Evolutionary conservation across 352 stramenopile species (phyloP).

Genomic region (Aphanomyces stellatus): DNA sequence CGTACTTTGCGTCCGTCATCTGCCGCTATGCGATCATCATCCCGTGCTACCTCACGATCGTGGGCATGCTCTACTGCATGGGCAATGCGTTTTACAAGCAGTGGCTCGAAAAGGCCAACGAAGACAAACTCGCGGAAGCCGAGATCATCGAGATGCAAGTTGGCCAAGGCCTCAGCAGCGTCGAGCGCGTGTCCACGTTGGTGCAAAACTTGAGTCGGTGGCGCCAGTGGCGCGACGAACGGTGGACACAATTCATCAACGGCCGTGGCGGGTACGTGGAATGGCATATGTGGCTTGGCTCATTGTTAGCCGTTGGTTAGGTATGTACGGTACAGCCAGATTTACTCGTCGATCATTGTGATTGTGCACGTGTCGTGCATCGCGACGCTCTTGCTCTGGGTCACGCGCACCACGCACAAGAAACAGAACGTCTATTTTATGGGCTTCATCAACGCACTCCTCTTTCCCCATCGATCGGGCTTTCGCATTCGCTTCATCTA

Average conservation of each 20-base stretch:
- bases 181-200: background rate
- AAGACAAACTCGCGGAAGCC: background rate
- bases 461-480: constrained; percentile 73
- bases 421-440: constrained; percentile 71
- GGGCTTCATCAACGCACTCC: constrained; percentile 69
- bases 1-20: constrained; percentile 26
- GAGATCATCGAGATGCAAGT: background rate
- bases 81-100: constrained; percentile 45
- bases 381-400: constrained; percentile 51
- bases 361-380: constrained; percentile 61
- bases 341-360: constrained; percentile 67
- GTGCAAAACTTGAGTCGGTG: background rate
- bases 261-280: constrained; percentile 51
- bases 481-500: constrained; percentile 79
- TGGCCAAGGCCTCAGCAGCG: background rate
- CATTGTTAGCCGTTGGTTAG: background rate
- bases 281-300: background rate
- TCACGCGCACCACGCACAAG: constrained; percentile 31
- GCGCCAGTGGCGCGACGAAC: constrained; percentile 34
- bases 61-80: constrained; percentile 67
- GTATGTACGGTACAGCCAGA: constrained; percentile 53
- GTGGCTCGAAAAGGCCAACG: constrained; percentile 7
- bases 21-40: constrained; percentile 63
- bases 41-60: constrained; percentile 56
- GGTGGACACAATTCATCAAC: constrained; percentile 48